Evolutionary conservation across 2,329 filamentous ascomycete genomes (phyloP).

Genomic region (Acephala macrosclerotiorum): DNA sequence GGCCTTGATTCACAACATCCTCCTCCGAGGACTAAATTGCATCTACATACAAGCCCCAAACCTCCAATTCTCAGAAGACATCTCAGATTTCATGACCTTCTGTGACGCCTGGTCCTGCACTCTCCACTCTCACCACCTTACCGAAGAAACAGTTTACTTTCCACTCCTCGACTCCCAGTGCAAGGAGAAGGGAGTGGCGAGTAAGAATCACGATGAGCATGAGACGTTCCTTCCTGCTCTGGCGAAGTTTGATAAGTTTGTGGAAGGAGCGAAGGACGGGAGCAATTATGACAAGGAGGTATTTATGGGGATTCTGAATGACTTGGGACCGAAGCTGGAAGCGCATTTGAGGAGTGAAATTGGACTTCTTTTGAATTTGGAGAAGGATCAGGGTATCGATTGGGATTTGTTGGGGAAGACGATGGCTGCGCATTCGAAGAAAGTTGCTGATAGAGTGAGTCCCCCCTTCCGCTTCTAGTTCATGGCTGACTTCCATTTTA

Average conservation of each 20-base stretch:
- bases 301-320: conserved; percentile 45
- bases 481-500: background rate
- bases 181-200: conserved; percentile 46
- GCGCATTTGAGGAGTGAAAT: conserved; percentile 51
- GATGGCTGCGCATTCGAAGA: conserved; percentile 18
- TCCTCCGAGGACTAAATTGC: conserved; percentile 48
- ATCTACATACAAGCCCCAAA: conserved; percentile 47
- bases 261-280: conserved; percentile 42
- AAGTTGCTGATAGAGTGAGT: conserved; percentile 26
- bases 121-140: conserved; percentile 49
- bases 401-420: conserved; percentile 40
- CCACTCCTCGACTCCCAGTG: conserved; percentile 47
- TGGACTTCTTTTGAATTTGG: conserved; percentile 45
- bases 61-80: conserved; percentile 48
- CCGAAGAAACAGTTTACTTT: conserved; percentile 50
- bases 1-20: conserved; percentile 46
- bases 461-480: background rate
- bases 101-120: conserved; percentile 34
- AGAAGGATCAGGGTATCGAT: conserved; percentile 46
- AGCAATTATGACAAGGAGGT: conserved; percentile 20
- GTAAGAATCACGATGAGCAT: conserved; percentile 52
- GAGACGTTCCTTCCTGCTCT: conserved; percentile 49
- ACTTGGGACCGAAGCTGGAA: conserved; percentile 45
- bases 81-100: conserved; percentile 41
- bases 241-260: conserved; percentile 44